A percentile compares a stretch with the other conserved stretches of the same genome.
Conservation (phyloP, 2,329 filamentous ascomycete species). For the Diatrype stigma region DNA sequence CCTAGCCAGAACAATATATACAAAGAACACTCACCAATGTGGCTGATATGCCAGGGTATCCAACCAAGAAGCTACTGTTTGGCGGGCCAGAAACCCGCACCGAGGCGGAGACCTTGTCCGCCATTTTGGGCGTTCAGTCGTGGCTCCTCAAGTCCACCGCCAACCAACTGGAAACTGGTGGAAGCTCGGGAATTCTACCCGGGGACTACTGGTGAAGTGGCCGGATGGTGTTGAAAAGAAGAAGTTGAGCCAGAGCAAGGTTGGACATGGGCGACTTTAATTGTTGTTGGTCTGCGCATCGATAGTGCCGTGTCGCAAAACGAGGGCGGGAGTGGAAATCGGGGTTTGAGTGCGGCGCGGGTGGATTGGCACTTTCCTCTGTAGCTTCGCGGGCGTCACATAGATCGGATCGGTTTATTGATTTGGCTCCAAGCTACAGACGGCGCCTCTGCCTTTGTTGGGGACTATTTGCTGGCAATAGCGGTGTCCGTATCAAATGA, state of each 20-base stretch:
- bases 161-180: slow-evolving; percentile 14
- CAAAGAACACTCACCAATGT: slow-evolving; percentile 69
- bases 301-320: not conserved
- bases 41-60: slow-evolving; percentile 96
- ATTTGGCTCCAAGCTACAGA: not conserved
- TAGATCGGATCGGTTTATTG: not conserved
- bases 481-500: no score
- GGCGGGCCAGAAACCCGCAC: slow-evolving; percentile 96
- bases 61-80: slow-evolving; percentile 94
- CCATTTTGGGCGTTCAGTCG: slow-evolving; percentile 14
- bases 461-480: no score
- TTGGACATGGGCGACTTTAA: not conserved
- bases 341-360: not conserved
- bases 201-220: not conserved
- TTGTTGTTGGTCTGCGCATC: not conserved
- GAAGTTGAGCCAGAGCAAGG: not conserved
- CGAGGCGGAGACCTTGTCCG: slow-evolving; percentile 63
- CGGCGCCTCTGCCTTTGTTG: no score
- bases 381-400: not conserved
- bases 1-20: slow-evolving; percentile 1
- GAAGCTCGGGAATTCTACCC: slow-evolving; percentile 7
- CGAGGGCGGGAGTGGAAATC: not conserved
- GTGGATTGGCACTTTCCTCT: not conserved
- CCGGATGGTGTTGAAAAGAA: not conserved
- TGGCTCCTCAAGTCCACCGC: slow-evolving; percentile 8